These are phyloP conservation scores for Physcomitrellopsis africana DNA, from an alignment of 225 moss, liverwort and hornwort species.

Conservation along the genomic window DNA sequence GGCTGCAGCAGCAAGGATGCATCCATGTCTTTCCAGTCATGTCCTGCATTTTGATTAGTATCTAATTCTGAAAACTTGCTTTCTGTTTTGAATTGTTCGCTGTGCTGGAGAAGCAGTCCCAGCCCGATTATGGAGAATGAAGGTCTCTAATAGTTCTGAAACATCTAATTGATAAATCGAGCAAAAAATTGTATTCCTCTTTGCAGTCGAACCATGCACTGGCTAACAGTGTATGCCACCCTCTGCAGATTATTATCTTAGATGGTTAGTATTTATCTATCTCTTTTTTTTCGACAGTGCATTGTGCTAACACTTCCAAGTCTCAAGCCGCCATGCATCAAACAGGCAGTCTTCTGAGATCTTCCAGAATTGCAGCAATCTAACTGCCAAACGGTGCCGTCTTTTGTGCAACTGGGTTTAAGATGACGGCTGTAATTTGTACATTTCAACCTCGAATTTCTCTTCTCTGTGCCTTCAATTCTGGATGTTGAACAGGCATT, in stretches of 20 bases:
- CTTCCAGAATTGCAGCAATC: slow-evolving; percentile 23
- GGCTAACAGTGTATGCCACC: too few relatives aligned
- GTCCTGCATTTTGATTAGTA: slow-evolving; percentile 1
- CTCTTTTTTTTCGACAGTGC: too few relatives aligned
- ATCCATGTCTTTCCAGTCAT: slow-evolving; percentile 7
- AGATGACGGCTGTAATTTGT: too few relatives aligned
- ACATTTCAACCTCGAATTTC: too few relatives aligned
- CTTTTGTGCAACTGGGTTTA: background rate
- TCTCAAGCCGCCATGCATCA: too few relatives aligned
- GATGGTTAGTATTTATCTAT: too few relatives aligned
- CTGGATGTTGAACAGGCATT: too few relatives aligned
- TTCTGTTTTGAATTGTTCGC: background rate
- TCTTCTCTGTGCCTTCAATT: too few relatives aligned
- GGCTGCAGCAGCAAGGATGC: slow-evolving; percentile 1
- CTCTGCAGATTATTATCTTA: too few relatives aligned
- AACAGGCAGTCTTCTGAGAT: slow-evolving; percentile 1
- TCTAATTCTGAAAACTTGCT: background rate
- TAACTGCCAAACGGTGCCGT: slow-evolving; percentile 15
- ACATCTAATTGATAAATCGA: background rate
- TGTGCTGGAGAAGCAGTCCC: background rate
- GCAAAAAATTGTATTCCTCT: background rate
- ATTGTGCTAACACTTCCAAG: too few relatives aligned
- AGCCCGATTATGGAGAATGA: background rate
- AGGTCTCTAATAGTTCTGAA: background rate
- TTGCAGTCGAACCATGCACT: background rate